Evolutionary conservation across 1,284 basidiomycete species (phyloP).

Genomic region (Ceratorhiza oryzae-sativae): DNA sequence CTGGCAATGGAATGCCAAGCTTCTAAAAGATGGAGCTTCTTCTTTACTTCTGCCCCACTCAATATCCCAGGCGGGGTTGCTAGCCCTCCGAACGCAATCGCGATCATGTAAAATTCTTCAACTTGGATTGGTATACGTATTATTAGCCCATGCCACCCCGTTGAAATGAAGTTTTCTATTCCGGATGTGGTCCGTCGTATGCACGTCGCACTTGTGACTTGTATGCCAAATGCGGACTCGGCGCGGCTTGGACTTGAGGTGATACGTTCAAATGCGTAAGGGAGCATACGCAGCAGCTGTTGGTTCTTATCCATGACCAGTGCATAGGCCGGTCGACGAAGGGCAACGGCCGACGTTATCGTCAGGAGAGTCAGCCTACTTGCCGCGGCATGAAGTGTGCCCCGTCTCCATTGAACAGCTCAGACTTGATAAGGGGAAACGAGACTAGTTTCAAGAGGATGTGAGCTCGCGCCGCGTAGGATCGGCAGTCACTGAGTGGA

Average conservation of each 20-base stretch:
- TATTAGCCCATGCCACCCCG: background rate
- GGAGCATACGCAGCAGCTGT: background rate
- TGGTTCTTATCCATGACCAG: background rate
- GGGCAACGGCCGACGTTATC: background rate
- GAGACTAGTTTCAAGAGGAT: conserved; percentile 10
- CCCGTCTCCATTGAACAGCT: background rate
- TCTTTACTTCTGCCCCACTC: conserved; percentile 52
- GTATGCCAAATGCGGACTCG: conserved; percentile 3
- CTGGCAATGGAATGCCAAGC: conserved; percentile 49
- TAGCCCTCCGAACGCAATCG: conserved; percentile 54
- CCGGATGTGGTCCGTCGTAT: background rate
- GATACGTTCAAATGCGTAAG: background rate
- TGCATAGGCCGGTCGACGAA: background rate
- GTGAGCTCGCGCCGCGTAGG: conserved; percentile 11
- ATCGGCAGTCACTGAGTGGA: background rate
- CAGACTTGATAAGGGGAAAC: background rate
- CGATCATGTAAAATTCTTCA: conserved; percentile 46
- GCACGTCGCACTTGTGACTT: background rate
- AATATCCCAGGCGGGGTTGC: conserved; percentile 54
- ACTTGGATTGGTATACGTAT: background rate
- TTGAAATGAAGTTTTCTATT: background rate
- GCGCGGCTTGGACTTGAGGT: conserved; percentile 14
- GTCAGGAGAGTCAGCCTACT: background rate
- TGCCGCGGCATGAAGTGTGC: background rate
- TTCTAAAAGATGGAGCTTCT: conserved; percentile 52